Base-by-base conservation (phyloP, 805 yeast genomes). In the Cyberlindnera petersonii region DNA sequence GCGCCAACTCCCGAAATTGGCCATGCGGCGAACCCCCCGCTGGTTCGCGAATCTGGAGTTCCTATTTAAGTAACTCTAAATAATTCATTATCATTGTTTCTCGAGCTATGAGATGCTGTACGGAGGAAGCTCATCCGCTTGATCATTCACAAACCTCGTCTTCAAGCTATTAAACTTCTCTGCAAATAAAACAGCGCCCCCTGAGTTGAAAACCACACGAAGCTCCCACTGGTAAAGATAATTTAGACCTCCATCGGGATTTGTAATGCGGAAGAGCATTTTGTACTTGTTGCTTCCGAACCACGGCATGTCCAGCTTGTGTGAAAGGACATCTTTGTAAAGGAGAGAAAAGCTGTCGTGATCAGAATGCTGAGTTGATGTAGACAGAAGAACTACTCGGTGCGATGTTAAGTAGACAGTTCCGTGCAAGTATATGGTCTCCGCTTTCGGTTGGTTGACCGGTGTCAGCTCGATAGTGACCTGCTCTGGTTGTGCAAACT, bases 281-380 rank as follows among this genome's bases (percentile, higher is more conserved):
- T 62, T 62, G 69, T 73, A 72, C 49, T 65, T 69, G 44, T 72
- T 74, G 16, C 75, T 64, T 0, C 80, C 80, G 48, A 74, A 68
- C 77, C 77, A 73, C 1, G 78, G 77, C 19, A 72, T 61, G 39
- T 66, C 64, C 33, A 73, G 48, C 37, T 62, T 59, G 47, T 68
- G 69, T 0, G 67, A 53, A 6, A 46, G 30, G 3, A 58, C 34
- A 26, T 53, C 61, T 1, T 28, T 37, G 31, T 69, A 63, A 5
- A 65, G 63, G 6, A 74, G 44, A 40, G 62, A 56, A 47, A 74
- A 73, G 6, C 67, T 58, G 14, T 65, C 60, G 16, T 37, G 20
- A 5, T 20, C 24, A 6, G 21, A 9, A 6, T 6, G n/a, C n/a
- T 16, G 11, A 4, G 17, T 21, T 5, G 30, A 26, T 7, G 14